Evolutionary conservation across 108 stramenopile species (phyloP), one percentile per base, ranked within the genome.

Genomic region (Hondaea fermentalgiana): DNA sequence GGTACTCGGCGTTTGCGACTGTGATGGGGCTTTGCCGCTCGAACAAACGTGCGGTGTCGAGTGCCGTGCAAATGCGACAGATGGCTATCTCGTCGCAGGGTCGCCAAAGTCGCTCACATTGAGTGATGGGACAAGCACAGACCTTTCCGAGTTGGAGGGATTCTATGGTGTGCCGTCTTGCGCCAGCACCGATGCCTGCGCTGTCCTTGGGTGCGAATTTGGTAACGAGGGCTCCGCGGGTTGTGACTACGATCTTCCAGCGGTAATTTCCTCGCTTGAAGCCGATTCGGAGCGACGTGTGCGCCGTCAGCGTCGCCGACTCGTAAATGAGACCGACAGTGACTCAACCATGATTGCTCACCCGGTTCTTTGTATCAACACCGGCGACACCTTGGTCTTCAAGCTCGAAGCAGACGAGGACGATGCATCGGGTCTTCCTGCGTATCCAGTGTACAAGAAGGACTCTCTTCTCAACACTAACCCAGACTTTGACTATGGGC

Each of bases 401-500:
- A 90, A 94, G 87, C 89, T 95, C 25, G 64, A 16, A 16, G 14
- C 64, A 16, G 64, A 69, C 25, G 42, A 42, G 3, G 64, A 17
- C 64, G 5, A 25, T 89, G 45, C 59, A 14, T 21, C 19, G 28
- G 60, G 49, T 4, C 88, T 87, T 57, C 89, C 60, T 29, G 53
- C 45, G 51, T 94, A 94, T 87, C 95, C 95, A 4, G 87, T 93
- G 53, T 95, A 95, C 76, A 76, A 91, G 64, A 94, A 94, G 88
- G 93, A 94, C 71, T 94, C 94, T 17, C 89, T 95, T 23, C 91
- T 95, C 29, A 95, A 95, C 88, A 92, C 92, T 0, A 94, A 95
- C 87, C 10, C 47, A 4, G 83, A 91, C 59, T 95, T 95, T 90
- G 95, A 95, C 88, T 95, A 94, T 71, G 91, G 92, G 21, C 60